Evolutionary conservation across 495 filamentous ascomycete species (phyloP).

Genomic region (Recurvomyces mirabilis): DNA sequence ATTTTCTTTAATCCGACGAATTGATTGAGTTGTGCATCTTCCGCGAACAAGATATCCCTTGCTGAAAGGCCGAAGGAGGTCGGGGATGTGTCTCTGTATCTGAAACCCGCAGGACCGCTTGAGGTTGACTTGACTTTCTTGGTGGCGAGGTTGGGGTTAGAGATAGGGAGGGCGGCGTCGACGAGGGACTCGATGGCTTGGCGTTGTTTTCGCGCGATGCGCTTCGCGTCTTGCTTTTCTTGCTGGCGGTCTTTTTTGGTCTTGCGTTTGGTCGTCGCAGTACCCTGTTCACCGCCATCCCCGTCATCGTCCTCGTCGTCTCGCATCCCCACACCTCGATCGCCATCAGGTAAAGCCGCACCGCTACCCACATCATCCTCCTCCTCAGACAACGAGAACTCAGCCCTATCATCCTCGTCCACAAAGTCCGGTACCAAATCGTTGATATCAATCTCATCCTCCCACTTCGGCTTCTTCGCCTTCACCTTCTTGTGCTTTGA

Average conservation of each 20-base stretch:
- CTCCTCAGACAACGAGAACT: slow-evolving; percentile 44
- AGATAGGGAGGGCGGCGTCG: slow-evolving; percentile 65
- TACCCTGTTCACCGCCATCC: slow-evolving; percentile 3
- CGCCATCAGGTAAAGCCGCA: neutral
- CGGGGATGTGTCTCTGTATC: slow-evolving; percentile 89
- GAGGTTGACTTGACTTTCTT: slow-evolving; percentile 42
- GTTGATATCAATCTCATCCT: slow-evolving; percentile 92
- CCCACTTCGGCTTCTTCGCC: slow-evolving; percentile 86
- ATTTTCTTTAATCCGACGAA: slow-evolving; percentile 92
- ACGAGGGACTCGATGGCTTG: slow-evolving; percentile 78
- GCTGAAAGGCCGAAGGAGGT: slow-evolving; percentile 78
- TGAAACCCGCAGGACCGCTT: slow-evolving; percentile 53
- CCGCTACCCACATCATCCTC: slow-evolving; percentile 22
- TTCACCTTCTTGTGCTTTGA: slow-evolving; percentile 53
- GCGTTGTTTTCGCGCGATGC: slow-evolving; percentile 61
- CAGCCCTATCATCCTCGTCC: slow-evolving; percentile 41
- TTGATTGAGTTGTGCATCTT: slow-evolving; percentile 75
- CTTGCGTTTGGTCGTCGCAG: slow-evolving; percentile 21
- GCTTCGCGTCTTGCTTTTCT: slow-evolving; percentile 54
- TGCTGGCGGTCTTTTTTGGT: slow-evolving; percentile 47
- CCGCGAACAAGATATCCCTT: slow-evolving; percentile 82
- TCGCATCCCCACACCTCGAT: neutral
- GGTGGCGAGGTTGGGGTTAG: slow-evolving; percentile 12
- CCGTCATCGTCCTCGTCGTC: slow-evolving; percentile 9
- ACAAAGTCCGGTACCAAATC: slow-evolving; percentile 82